Conservation (phyloP, 208 protist species). For the Polymyxa betae region DNA sequence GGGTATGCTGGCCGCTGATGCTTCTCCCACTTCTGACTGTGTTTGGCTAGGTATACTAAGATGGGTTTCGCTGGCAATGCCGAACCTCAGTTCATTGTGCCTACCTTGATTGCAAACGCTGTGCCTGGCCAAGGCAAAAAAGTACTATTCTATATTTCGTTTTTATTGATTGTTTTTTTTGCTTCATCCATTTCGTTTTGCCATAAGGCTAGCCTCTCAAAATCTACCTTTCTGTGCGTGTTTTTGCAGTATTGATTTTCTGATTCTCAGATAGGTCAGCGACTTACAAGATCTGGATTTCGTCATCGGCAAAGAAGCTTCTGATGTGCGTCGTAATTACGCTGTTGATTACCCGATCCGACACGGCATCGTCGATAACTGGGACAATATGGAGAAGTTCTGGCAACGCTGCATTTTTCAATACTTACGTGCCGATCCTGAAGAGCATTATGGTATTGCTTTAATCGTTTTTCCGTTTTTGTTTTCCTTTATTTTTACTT, state of each 20-base stretch:
- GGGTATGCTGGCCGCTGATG: slow-evolving; percentile 71
- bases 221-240: too few species aligned
- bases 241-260: not conserved
- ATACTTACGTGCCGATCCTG: slow-evolving; percentile 94
- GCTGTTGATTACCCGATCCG: slow-evolving; percentile 82
- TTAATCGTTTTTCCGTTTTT: slow-evolving; percentile 64
- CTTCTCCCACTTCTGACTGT: not conserved
- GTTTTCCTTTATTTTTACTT: not conserved
- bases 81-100: slow-evolving; percentile 90
- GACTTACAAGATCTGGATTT: slow-evolving; percentile 88
- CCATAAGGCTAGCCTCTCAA: too few species aligned
- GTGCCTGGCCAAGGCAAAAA: slow-evolving; percentile 11
- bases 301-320: slow-evolving; percentile 91
- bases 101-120: slow-evolving; percentile 82
- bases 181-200: too few species aligned
- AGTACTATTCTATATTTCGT: too few species aligned
- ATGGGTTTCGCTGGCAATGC: slow-evolving; percentile 96
- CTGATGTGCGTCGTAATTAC: slow-evolving; percentile 67
- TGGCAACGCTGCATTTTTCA: slow-evolving; percentile 96
- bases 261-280: slow-evolving; percentile 44
- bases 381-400: slow-evolving; percentile 95
- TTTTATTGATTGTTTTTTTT: too few species aligned
- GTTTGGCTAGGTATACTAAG: slow-evolving; percentile 87
- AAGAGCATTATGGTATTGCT: slow-evolving; percentile 93
- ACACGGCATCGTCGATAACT: slow-evolving; percentile 90